These are phyloP conservation scores for Penicillium coffeae DNA, from an alignment of 495 filamentous ascomycete species.

Conservation along the genomic window DNA sequence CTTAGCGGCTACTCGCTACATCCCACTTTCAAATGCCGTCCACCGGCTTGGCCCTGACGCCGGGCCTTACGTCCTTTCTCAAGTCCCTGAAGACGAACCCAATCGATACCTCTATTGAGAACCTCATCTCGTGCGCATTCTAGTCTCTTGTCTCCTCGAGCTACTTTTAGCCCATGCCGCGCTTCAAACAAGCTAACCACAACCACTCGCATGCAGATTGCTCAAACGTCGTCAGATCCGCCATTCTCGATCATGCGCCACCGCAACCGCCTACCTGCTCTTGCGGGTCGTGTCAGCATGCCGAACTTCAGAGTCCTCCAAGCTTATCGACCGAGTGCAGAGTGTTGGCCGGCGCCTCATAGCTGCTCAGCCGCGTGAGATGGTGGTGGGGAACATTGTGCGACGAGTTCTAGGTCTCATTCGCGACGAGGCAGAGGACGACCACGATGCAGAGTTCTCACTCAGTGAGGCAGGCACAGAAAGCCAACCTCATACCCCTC, in stretches of 20 bases:
- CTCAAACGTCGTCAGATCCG: constrained; percentile 87
- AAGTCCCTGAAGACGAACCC: constrained; percentile 69
- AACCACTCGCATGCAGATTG: constrained; percentile 50
- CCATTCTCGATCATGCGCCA: constrained; percentile 80
- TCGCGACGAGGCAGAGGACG: constrained; percentile 82
- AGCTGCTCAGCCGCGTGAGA: constrained; percentile 79
- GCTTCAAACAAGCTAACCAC: background rate
- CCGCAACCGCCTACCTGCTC: constrained; percentile 84
- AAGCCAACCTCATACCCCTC: constrained; percentile 49
- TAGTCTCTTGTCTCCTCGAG: background rate
- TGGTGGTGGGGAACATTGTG: constrained; percentile 91
- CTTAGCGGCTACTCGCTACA: background rate
- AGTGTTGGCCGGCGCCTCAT: constrained; percentile 69
- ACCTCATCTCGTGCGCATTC: constrained; percentile 67
- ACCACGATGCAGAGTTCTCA: constrained; percentile 62
- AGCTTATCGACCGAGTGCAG: constrained; percentile 73
- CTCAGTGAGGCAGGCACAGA: constrained; percentile 49
- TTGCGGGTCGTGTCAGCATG: constrained; percentile 72
- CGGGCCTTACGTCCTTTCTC: constrained; percentile 70
- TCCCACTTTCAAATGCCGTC: constrained; percentile 47
- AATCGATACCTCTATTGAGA: constrained; percentile 76
- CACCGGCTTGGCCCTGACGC: constrained; percentile 49
- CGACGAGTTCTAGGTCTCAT: constrained; percentile 85
- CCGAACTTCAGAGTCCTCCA: constrained; percentile 63
- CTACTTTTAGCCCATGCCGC: background rate